A percentile compares a stretch with the other conserved stretches of the same genome.
Conservation (phyloP, 306 rosid species). For the Pyrus communis region DNA sequence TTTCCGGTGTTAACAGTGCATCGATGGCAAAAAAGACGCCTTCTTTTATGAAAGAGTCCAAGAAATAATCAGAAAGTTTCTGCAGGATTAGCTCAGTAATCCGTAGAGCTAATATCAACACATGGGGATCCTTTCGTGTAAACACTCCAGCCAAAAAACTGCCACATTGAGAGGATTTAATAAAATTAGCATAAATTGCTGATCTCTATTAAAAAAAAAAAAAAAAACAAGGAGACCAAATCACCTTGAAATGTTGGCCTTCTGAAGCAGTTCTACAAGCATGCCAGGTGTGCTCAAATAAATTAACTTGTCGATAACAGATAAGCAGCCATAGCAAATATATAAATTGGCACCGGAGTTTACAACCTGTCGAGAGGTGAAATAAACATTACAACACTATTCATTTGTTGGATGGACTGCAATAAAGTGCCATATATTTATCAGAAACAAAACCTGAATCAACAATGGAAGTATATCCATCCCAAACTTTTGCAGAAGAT, state of each 20-base stretch:
- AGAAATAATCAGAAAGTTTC: constrained; percentile 58
- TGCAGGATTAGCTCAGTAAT: constrained; percentile 76
- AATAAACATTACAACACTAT: constrained; percentile 18
- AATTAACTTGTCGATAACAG: constrained; percentile 66
- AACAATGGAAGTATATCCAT: constrained; percentile 67
- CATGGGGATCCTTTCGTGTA: constrained; percentile 87
- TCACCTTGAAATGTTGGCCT: constrained; percentile 82
- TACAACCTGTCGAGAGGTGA: constrained; percentile 40
- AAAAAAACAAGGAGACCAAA: constrained; percentile 17
- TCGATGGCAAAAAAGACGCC: constrained; percentile 88
- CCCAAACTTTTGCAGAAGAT: constrained; percentile 68
- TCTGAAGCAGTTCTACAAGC: constrained; percentile 69
- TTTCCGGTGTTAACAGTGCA: constrained; percentile 61
- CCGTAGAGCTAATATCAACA: constrained; percentile 65
- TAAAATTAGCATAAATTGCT: constrained; percentile 11
- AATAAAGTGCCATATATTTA: background rate
- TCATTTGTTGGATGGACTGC: background rate
- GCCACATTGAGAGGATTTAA: constrained; percentile 31
- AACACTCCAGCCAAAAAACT: constrained; percentile 92
- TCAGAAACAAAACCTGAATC: constrained; percentile 66
- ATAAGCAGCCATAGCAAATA: constrained; percentile 82
- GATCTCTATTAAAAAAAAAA: background rate
- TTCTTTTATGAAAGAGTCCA: constrained; percentile 76
- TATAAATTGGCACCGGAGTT: constrained; percentile 88
- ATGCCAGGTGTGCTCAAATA: constrained; percentile 63